Percentiles rank a stretch among this genome's conserved stretches.
These are phyloP conservation scores for Hermanozyma aechmeae DNA, from an alignment of 805 yeast genomes.

Conservation along the genomic window DNA sequence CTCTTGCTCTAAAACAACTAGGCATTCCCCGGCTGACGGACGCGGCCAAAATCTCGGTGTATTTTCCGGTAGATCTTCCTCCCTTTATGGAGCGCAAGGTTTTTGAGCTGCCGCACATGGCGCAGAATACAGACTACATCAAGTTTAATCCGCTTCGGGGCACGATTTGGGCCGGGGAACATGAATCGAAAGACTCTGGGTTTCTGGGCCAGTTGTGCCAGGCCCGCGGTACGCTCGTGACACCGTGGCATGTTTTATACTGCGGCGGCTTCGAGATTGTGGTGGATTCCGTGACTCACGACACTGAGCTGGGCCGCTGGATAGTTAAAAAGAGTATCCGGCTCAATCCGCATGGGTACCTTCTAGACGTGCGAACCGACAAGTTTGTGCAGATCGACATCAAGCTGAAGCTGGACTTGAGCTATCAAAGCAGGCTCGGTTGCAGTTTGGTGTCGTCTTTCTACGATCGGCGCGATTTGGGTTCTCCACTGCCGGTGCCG, in stretches of 20 bases:
- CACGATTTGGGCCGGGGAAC: slow-evolving; percentile 14
- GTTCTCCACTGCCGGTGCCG: too few relatives aligned
- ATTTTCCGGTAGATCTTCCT: slow-evolving; percentile 29
- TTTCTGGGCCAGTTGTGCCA: slow-evolving; percentile 42
- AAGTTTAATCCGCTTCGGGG: slow-evolving; percentile 23
- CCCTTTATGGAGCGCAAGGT: slow-evolving; percentile 28
- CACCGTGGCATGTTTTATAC: slow-evolving; percentile 48
- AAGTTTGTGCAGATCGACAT: slow-evolving; percentile 38
- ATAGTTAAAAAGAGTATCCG: slow-evolving; percentile 32
- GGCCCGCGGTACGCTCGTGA: slow-evolving; percentile 38
- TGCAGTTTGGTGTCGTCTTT: slow-evolving; percentile 14
- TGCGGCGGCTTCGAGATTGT: slow-evolving; percentile 60
- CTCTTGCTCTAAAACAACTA: slow-evolving; percentile 11
- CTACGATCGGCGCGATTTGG: too few relatives aligned
- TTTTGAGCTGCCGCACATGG: slow-evolving; percentile 31
- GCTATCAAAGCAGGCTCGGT: slow-evolving; percentile 23
- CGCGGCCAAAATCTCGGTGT: slow-evolving; percentile 22
- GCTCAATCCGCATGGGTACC: slow-evolving; percentile 46
- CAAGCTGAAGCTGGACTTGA: slow-evolving; percentile 8
- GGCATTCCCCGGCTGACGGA: slow-evolving; percentile 26
- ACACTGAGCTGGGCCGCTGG: slow-evolving; percentile 22
- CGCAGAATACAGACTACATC: slow-evolving; percentile 24
- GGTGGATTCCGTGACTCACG: slow-evolving; percentile 14
- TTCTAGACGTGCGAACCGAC: slow-evolving; percentile 44
- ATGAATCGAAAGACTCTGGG: slow-evolving; percentile 38